Evolutionary conservation across 1,284 basidiomycete genomes (phyloP).

Genomic region (Leucoagaricus sp.): DNA sequence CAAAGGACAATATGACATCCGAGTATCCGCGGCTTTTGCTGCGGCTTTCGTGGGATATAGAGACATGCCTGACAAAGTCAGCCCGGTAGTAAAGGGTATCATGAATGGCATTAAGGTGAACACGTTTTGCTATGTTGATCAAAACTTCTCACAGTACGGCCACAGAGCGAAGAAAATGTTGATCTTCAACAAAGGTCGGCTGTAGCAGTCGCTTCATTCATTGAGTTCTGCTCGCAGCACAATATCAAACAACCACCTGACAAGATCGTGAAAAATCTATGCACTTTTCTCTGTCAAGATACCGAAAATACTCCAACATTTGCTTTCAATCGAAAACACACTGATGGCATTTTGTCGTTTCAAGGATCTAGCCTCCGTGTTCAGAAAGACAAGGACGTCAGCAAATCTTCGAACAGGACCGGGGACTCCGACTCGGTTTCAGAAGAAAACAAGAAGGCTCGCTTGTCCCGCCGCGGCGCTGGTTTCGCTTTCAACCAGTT

Average conservation of each 20-base stretch:
- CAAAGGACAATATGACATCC: conserved; percentile 86
- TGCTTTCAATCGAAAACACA: conserved; percentile 56
- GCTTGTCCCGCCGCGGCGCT: conserved; percentile 81
- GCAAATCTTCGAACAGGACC: conserved; percentile 44
- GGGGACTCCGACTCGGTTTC: too few relatives aligned
- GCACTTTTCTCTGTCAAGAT: conserved; percentile 96
- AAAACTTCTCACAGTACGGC: conserved; percentile 1
- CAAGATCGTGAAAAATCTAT: conserved; percentile 97
- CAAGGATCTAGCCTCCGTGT: conserved; percentile 39
- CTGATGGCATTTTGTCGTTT: conserved; percentile 82
- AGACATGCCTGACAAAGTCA: conserved; percentile 90
- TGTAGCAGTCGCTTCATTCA: conserved; percentile 82
- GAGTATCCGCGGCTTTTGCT: conserved; percentile 88
- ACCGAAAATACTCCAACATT: conserved; percentile 90
- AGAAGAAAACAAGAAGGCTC: conserved; percentile 55
- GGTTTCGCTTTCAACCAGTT: conserved; percentile 81
- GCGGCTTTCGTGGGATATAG: conserved; percentile 88
- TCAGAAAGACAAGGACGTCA: conserved; percentile 28
- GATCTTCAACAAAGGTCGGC: conserved; percentile 93
- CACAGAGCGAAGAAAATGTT: conserved; percentile 85
- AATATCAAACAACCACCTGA: conserved; percentile 69
- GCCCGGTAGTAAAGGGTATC: conserved; percentile 93
- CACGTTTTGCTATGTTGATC: background rate
- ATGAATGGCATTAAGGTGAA: conserved; percentile 97
- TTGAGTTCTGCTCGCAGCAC: conserved; percentile 81